phyloP scores from a whole-genome alignment of 2,329 filamentous ascomycete species.

The Fusarium sp. region DNA sequence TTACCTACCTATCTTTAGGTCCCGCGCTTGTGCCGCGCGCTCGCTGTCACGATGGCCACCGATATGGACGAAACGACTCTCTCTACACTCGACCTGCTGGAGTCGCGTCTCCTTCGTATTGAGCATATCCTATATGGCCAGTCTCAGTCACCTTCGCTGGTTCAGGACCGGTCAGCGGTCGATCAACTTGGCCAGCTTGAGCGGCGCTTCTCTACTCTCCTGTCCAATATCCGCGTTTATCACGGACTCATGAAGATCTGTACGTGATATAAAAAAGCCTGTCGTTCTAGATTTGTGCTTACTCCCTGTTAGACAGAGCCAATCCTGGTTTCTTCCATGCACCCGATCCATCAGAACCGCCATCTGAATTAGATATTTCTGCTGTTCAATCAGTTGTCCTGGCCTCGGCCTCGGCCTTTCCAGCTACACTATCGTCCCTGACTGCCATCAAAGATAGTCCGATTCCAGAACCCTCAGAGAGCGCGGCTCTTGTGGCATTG shows the following conservation, averaged over 20 bases:
- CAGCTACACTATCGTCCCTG: conserved; percentile 68
- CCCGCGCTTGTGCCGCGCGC: conserved; percentile 30
- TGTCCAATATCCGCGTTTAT: conserved; percentile 68
- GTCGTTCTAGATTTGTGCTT: neutral
- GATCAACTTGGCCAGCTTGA: conserved; percentile 66
- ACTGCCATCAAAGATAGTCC: conserved; percentile 69
- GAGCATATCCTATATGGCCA: conserved; percentile 71
- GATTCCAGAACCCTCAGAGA: conserved; percentile 67
- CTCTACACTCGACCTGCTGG: conserved; percentile 68
- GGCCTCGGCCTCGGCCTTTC: conserved; percentile 68
- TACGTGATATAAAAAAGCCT: conserved; percentile 54
- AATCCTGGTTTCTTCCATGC: conserved; percentile 69
- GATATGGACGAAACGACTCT: conserved; percentile 66
- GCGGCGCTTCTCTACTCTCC: conserved; percentile 64
- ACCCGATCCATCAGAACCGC: conserved; percentile 60
- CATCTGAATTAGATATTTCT: conserved; percentile 64
- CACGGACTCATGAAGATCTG: conserved; percentile 72
- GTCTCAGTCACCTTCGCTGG: conserved; percentile 49
- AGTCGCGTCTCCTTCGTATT: conserved; percentile 69
- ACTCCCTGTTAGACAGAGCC: conserved; percentile 60
- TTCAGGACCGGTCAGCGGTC: conserved; percentile 58
- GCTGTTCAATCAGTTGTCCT: conserved; percentile 69
- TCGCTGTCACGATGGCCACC: conserved; percentile 51
- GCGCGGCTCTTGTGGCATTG: conserved; percentile 69
- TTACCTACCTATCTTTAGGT: conserved; percentile 21